Percentiles rank a stretch among this genome's conserved stretches.
phyloP scores from a whole-genome alignment of 2,329 filamentous ascomycete genomes.

The Talaromyces verruculosus region DNA sequence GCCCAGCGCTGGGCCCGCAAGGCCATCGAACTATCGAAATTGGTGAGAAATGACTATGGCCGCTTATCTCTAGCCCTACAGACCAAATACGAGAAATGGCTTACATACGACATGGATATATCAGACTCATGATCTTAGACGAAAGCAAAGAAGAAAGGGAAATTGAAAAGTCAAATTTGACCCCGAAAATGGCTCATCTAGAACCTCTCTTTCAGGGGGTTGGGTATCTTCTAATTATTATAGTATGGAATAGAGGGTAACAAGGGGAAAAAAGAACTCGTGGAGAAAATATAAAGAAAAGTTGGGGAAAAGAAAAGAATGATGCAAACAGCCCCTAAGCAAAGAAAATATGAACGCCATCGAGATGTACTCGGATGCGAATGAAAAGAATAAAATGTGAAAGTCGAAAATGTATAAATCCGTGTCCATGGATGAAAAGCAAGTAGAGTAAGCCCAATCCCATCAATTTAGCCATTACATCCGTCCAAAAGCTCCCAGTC shows the following conservation, averaged over 20 bases:
- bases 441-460: neutral
- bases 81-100: slow-evolving; percentile 31
- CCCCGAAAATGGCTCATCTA: neutral
- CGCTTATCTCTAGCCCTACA: slow-evolving; percentile 25
- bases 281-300: neutral
- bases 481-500: neutral
- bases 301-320: slow-evolving; percentile 3
- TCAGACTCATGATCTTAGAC: neutral
- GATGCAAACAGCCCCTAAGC: slow-evolving; percentile 6
- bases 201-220: slow-evolving; percentile 5
- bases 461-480: neutral
- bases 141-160: neutral
- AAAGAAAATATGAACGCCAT: slow-evolving; percentile 9
- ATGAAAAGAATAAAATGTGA: slow-evolving; percentile 19
- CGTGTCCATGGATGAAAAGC: neutral
- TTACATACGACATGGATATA: slow-evolving; percentile 17
- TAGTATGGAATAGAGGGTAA: neutral
- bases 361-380: slow-evolving; percentile 5
- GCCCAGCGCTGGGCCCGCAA: slow-evolving; percentile 40
- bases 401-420: neutral
- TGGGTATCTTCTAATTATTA: slow-evolving; percentile 18
- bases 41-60: slow-evolving; percentile 23
- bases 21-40: slow-evolving; percentile 36
- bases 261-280: neutral
- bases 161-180: slow-evolving; percentile 14